Evolutionary conservation across 331 rosid species (phyloP).

Genomic region (Arachis monticola): DNA sequence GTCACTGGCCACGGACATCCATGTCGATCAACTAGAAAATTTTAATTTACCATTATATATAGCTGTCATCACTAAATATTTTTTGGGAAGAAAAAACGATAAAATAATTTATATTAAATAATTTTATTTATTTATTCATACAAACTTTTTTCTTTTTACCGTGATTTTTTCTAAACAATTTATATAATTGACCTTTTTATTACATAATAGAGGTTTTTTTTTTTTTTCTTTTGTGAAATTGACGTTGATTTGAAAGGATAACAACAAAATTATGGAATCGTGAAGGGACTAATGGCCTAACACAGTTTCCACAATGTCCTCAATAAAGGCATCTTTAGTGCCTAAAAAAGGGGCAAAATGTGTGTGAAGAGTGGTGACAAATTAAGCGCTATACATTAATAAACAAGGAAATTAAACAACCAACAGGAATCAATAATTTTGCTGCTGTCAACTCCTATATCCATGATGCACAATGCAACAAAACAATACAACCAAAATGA

Average conservation of each 20-base stretch:
- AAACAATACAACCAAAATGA: conserved; percentile 13
- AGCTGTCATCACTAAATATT: too few relatives aligned
- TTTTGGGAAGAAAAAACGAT: too few relatives aligned
- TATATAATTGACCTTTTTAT: too few relatives aligned
- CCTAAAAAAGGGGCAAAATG: neutral
- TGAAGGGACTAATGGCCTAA: conserved; percentile 29
- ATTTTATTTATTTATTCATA: too few relatives aligned
- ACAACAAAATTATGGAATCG: neutral
- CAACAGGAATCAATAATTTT: conserved; percentile 13
- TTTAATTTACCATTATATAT: too few relatives aligned
- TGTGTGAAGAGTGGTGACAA: neutral
- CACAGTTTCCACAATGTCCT: conserved; percentile 3
- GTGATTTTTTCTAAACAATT: too few relatives aligned
- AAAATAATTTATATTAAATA: too few relatives aligned
- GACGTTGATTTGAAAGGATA: conserved; percentile 36
- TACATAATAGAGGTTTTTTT: neutral
- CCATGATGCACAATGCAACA: neutral
- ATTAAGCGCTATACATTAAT: neutral
- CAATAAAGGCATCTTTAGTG: conserved; percentile 33
- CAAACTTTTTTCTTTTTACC: too few relatives aligned
- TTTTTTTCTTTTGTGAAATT: neutral
- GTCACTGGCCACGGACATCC: too few relatives aligned
- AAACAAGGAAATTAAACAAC: conserved; percentile 12
- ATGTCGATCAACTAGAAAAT: too few relatives aligned
- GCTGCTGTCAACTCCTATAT: conserved; percentile 24